These are phyloP conservation scores for Colletotrichum sp. DNA, from an alignment of 2,329 filamentous ascomycete genomes.

Conservation along the genomic window DNA sequence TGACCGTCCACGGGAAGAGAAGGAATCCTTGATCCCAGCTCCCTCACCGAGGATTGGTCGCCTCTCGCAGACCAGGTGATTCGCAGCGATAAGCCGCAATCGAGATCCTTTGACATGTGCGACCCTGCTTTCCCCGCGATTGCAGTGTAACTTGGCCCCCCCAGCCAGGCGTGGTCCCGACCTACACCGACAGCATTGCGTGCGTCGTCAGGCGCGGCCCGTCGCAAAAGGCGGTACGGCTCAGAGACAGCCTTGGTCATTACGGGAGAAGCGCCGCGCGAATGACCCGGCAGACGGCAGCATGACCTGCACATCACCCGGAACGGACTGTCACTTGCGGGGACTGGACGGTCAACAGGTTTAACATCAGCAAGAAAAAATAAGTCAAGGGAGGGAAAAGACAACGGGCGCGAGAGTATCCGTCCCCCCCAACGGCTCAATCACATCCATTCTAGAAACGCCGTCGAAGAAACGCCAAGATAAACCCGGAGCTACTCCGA, in stretches of 20 bases:
- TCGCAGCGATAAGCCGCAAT: constrained; percentile 8
- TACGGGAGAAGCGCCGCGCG: background rate
- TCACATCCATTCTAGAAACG: constrained; percentile 8
- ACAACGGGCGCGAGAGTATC: background rate
- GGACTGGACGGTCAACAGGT: background rate
- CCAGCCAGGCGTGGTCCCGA: background rate
- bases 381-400: background rate
- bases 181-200: background rate
- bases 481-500: background rate
- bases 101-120: constrained; percentile 11
- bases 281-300: background rate
- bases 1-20: background rate
- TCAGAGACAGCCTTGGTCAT: background rate
- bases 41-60: constrained; percentile 11
- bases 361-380: background rate
- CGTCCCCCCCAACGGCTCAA: background rate
- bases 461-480: constrained; percentile 3
- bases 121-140: background rate
- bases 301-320: background rate
- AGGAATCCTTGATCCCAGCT: constrained; percentile 3
- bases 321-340: background rate
- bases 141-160: background rate
- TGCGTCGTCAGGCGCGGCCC: constrained; percentile 10
- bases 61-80: background rate
- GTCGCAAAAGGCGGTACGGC: background rate